Conservation (phyloP, 495 filamentous ascomycete species). For the Trichoderma asperelloides region DNA sequence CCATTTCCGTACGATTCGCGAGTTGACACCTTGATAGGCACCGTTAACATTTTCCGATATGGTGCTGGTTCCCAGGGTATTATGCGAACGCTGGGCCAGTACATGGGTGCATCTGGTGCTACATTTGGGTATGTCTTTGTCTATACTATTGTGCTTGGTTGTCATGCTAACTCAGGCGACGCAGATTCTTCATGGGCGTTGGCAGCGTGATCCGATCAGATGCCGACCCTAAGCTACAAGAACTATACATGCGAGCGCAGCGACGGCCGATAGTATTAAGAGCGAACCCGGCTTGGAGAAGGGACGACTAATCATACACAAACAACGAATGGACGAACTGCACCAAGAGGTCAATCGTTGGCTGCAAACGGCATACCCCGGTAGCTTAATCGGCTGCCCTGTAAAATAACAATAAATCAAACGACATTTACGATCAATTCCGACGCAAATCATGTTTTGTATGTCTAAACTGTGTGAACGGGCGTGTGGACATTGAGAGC, state of each 20-base stretch:
- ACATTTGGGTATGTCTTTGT: slow-evolving; percentile 68
- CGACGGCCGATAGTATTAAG: slow-evolving; percentile 52
- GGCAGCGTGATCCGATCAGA: slow-evolving; percentile 92
- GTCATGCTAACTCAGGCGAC: neutral
- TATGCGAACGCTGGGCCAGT: slow-evolving; percentile 87
- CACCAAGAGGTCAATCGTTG: neutral
- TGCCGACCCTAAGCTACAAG: slow-evolving; percentile 48
- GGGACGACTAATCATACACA: neutral
- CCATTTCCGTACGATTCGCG: neutral
- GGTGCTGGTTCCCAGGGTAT: slow-evolving; percentile 89
- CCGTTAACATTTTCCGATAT: slow-evolving; percentile 88
- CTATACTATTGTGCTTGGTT: slow-evolving; percentile 15
- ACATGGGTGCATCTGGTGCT: slow-evolving; percentile 93
- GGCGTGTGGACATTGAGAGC: neutral
- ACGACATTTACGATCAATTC: neutral
- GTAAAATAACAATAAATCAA: slow-evolving; percentile 2
- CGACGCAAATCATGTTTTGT: neutral
- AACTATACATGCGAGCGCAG: slow-evolving; percentile 53
- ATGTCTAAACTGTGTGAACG: neutral
- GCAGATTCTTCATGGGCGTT: slow-evolving; percentile 97
- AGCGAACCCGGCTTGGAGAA: neutral
- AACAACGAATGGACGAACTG: neutral
- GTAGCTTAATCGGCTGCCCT: neutral
- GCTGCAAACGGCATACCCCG: neutral
- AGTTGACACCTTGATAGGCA: slow-evolving; percentile 46